Evolutionary conservation across 1,284 basidiomycete species (phyloP).

Genomic region (Naganishia albida): DNA sequence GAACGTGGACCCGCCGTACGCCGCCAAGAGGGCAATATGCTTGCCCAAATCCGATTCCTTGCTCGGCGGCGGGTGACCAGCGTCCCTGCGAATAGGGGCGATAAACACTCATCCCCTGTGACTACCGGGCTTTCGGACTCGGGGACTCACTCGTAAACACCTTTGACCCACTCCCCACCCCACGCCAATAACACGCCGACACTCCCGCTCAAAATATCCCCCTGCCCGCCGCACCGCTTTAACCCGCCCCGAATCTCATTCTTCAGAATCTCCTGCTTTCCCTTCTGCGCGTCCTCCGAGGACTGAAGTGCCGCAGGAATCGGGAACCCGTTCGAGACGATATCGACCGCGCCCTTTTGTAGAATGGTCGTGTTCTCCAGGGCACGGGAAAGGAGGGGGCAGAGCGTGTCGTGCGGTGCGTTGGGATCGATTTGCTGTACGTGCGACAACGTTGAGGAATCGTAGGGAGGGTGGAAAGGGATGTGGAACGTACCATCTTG

Average conservation of each 20-base stretch:
- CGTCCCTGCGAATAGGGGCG: constrained; percentile 35
- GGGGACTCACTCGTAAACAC: constrained; percentile 64
- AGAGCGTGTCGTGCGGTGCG: constrained; percentile 56
- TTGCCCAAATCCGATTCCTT: constrained; percentile 55
- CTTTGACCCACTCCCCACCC: constrained; percentile 86
- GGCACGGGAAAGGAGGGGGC: constrained; percentile 66
- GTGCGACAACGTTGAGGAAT: too few species aligned
- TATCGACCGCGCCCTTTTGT: constrained; percentile 77
- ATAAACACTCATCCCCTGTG: constrained; percentile 15
- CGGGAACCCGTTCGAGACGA: constrained; percentile 54
- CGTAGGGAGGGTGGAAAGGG: too few species aligned
- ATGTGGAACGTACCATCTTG: constrained; percentile 63
- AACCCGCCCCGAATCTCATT: constrained; percentile 75
- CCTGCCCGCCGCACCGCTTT: constrained; percentile 93
- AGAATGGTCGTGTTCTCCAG: constrained; percentile 87
- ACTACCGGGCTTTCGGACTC: constrained; percentile 44
- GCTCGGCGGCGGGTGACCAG: constrained; percentile 60
- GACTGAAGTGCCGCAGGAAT: constrained; percentile 41
- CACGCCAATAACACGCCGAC: constrained; percentile 89
- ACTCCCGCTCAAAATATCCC: constrained; percentile 85
- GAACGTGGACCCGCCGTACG: constrained; percentile 82
- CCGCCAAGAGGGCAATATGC: constrained; percentile 76
- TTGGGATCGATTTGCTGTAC: constrained; percentile 56
- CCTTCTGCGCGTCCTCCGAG: constrained; percentile 24
- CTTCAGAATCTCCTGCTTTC: constrained; percentile 57